Evolutionary conservation across 305 asterid species (phyloP), one percentile per base, ranked within the genome.

Genomic region (Solanum chacoense): DNA sequence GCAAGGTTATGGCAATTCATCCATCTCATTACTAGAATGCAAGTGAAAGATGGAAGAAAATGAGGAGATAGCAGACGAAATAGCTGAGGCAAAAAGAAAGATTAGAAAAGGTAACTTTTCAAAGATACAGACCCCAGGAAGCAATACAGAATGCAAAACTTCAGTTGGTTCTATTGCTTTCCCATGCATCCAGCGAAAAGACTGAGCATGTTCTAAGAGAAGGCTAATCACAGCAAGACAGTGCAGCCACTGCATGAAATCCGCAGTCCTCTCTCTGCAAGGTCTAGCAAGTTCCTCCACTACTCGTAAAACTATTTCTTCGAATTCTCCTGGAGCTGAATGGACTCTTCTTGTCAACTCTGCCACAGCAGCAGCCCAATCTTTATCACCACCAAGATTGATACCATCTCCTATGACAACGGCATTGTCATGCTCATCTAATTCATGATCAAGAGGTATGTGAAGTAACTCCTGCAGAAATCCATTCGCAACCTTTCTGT

Each of bases 261-360:
- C 98, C 16, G 99, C 99, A 35, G 97, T 96, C 89, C 99, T 95
- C 92, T 97, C 99, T 91, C 99, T 91, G 92, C 99, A 97, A 79
- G 99, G 96, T 87, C 92, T 94, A 92, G 98, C 98, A 89, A 95
- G 98, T 92, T 94, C 99, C 85, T 93, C 98, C 67, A 96, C 92
- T 88, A 95, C 96, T 26, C 88, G 88, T 81, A 96, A 93, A 72
- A 96, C 93, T 91, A 95, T 95, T 89, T 94, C 98, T 90, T 95
- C 99, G 63, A 95, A 95, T 92, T 97, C 99, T 88, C 99, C 98
- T 12, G 90, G 83, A 72, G 94, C 91, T 85, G 98, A 94, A 90
- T 96, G 98, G 85, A 96, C 97, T 92, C 93, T 93, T 91, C 92
- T 95, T 74, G 96, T 94, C 89, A 97, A 90, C 89, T 95, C 96